phyloP scores from a whole-genome alignment of 2,329 filamentous ascomycete genomes.

The Fusarium sp. region DNA sequence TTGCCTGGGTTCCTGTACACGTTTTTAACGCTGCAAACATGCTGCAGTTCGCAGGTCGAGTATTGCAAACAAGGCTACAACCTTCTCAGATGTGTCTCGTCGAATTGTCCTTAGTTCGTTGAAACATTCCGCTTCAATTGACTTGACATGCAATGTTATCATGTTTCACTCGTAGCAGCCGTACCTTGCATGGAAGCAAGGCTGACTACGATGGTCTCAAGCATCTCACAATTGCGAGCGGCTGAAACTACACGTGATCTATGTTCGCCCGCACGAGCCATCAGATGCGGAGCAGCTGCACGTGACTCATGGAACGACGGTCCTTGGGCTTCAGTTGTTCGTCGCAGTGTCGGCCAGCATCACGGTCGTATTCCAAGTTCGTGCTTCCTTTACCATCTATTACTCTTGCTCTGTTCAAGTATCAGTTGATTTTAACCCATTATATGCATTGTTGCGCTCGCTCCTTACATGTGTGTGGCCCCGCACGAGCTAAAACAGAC shows the following conservation, averaged over 20 bases:
- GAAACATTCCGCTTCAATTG: background rate
- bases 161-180: background rate
- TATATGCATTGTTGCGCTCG: slow-evolving; percentile 49
- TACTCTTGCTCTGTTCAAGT: slow-evolving; percentile 54
- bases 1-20: background rate
- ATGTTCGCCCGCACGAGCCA: slow-evolving; percentile 35
- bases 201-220: background rate
- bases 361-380: slow-evolving; percentile 33
- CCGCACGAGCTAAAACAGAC: slow-evolving; percentile 29
- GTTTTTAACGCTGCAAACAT: slow-evolving; percentile 10
- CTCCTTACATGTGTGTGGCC: slow-evolving; percentile 51
- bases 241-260: slow-evolving; percentile 43
- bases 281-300: slow-evolving; percentile 44
- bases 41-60: background rate
- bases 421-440: slow-evolving; percentile 55
- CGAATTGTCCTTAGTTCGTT: background rate
- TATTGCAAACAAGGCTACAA: background rate
- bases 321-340: slow-evolving; percentile 32
- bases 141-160: background rate
- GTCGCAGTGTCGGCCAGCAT: slow-evolving; percentile 42
- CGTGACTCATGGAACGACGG: slow-evolving; percentile 40
- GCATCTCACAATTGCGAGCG: background rate
- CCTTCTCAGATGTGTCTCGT: no score
- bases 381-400: slow-evolving; percentile 50
- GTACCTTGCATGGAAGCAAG: slow-evolving; percentile 16